Percentiles rank a stretch among this genome's conserved stretches.
Conservation (phyloP, 768 basidiomycete genomes). For the Rhizopogon salebrosus region DNA sequence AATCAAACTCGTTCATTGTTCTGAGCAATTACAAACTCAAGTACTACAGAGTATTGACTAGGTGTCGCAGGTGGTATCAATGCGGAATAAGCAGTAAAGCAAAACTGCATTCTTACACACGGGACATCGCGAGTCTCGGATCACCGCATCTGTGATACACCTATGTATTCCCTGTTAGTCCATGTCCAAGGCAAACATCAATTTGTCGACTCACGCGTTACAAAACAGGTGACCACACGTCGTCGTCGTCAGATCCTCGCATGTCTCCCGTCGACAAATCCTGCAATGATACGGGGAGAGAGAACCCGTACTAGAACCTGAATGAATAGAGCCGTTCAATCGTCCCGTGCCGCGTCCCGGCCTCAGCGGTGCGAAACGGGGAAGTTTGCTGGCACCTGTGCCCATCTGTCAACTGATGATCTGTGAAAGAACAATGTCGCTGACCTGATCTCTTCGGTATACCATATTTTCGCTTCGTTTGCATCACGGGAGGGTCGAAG, state of each 20-base stretch:
- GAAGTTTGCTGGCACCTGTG: slow-evolving; percentile 24
- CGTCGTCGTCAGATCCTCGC: slow-evolving; percentile 51
- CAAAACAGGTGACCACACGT: slow-evolving; percentile 66
- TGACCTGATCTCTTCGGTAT: slow-evolving; percentile 17
- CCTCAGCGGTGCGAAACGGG: slow-evolving; percentile 25
- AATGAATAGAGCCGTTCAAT: neutral
- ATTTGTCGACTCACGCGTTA: slow-evolving; percentile 38
- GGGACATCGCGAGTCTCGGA: slow-evolving; percentile 44
- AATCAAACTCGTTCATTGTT: too few relatives aligned
- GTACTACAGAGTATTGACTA: neutral
- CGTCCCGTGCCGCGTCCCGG: slow-evolving; percentile 8
- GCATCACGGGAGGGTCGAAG: slow-evolving; percentile 18
- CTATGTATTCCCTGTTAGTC: slow-evolving; percentile 22
- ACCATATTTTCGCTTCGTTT: slow-evolving; percentile 9
- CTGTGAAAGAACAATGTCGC: neutral
- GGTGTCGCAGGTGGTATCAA: slow-evolving; percentile 29
- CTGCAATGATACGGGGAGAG: slow-evolving; percentile 39
- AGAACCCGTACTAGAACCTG: neutral
- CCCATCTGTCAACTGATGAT: neutral
- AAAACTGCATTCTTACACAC: slow-evolving; percentile 47
- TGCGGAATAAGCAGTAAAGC: slow-evolving; percentile 51
- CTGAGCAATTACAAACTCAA: neutral
- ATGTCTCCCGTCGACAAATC: slow-evolving; percentile 42
- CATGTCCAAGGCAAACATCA: neutral
- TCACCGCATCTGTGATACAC: slow-evolving; percentile 48